These are phyloP conservation scores for Stylosanthes scabra DNA, from an alignment of 331 rosid species.

Conservation along the genomic window DNA sequence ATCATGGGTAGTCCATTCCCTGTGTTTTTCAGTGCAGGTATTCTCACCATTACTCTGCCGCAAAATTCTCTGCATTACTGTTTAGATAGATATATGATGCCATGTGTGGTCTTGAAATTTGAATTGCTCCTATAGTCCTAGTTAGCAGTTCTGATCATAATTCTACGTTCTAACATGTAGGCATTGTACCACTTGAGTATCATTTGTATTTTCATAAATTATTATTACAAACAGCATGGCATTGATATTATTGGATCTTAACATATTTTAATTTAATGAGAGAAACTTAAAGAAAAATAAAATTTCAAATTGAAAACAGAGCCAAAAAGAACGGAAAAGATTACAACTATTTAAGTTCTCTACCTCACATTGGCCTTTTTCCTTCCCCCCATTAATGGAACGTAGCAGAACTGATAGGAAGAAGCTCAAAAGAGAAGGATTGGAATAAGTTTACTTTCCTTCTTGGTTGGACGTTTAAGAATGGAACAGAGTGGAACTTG, in stretches of 20 bases:
- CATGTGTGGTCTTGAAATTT: constrained; percentile 26
- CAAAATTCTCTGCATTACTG: not conserved
- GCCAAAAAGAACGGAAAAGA: no score
- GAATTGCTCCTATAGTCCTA: not conserved
- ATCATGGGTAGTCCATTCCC: constrained; percentile 99
- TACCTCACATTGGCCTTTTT: no score
- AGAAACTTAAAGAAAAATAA: not conserved
- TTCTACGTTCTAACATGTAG: not conserved
- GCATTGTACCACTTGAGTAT: not conserved
- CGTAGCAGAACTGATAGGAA: no score
- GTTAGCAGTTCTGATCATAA: not conserved
- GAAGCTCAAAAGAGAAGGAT: no score
- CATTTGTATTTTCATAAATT: not conserved
- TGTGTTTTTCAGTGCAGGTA: constrained; percentile 99
- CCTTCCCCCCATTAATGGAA: no score
- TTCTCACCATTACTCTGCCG: constrained; percentile 7
- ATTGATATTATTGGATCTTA: not conserved
- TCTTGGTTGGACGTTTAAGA: no score
- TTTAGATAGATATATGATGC: constrained; percentile 8
- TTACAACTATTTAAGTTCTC: no score
- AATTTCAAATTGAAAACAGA: no score
- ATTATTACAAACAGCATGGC: not conserved
- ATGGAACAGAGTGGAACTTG: not conserved
- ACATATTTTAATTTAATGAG: not conserved
- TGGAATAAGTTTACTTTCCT: no score